phyloP scores from a whole-genome alignment of 768 basidiomycete species.

The Xerocomus brunneocitrinus region DNA sequence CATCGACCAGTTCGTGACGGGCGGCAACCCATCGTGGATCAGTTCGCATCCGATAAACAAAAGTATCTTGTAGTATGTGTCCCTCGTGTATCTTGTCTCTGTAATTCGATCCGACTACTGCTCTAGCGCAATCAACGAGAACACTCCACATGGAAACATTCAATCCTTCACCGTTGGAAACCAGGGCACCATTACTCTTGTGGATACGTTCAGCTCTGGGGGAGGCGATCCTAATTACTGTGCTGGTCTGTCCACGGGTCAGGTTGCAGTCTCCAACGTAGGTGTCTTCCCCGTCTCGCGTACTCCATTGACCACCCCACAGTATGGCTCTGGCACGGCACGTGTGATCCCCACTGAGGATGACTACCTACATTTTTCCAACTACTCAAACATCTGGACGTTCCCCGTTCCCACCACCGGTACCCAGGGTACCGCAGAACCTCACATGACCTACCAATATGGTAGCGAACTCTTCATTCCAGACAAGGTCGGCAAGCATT shows the following conservation, averaged over 20 bases:
- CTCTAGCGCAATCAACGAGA: slow-evolving; percentile 57
- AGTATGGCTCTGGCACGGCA: slow-evolving; percentile 55
- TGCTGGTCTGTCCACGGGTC: slow-evolving; percentile 46
- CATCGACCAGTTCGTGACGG: slow-evolving; percentile 38
- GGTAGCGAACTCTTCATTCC: slow-evolving; percentile 56
- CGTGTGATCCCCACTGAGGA: slow-evolving; percentile 45
- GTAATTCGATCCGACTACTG: background rate
- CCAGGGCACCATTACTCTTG: slow-evolving; percentile 41
- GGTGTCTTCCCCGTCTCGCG: slow-evolving; percentile 8
- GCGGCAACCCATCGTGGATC: slow-evolving; percentile 59
- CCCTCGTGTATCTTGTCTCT: background rate
- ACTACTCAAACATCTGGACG: slow-evolving; percentile 39
- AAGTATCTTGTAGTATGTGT: slow-evolving; percentile 56
- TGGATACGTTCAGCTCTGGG: slow-evolving; percentile 45
- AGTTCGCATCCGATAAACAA: slow-evolving; percentile 50
- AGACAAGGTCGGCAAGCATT: slow-evolving; percentile 47
- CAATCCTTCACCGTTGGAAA: slow-evolving; percentile 53
- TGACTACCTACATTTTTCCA: slow-evolving; percentile 33
- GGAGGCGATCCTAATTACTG: slow-evolving; percentile 53
- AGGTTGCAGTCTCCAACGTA: slow-evolving; percentile 59
- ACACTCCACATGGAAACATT: slow-evolving; percentile 34
- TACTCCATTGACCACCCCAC: background rate
- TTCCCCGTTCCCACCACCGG: slow-evolving; percentile 45
- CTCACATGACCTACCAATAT: slow-evolving; percentile 62
- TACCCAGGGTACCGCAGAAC: slow-evolving; percentile 42